A percentile compares a stretch with the other conserved stretches of the same genome.
Conservation (phyloP, 2,329 filamentous ascomycete genomes). For the Phialophora expanda region DNA sequence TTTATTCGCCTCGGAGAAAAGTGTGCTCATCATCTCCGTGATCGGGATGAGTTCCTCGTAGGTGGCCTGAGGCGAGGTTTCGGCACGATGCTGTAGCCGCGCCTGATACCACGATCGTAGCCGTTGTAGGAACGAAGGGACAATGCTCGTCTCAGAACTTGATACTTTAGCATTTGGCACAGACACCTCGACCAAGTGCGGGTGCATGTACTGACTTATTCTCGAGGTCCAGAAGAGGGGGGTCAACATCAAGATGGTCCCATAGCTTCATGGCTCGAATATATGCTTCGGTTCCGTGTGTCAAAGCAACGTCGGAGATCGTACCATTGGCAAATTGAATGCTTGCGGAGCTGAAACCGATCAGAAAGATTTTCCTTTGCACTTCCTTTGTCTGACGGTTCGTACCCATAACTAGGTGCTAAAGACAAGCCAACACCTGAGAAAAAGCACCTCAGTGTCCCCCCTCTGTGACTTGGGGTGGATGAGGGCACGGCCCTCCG, state of each 20-base stretch:
- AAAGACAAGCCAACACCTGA: slow-evolving; percentile 22
- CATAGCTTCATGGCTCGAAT: slow-evolving; percentile 18
- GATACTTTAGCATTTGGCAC: slow-evolving; percentile 12
- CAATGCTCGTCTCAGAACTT: slow-evolving; percentile 15
- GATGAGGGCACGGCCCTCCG: slow-evolving; percentile 10
- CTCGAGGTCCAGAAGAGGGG: neutral
- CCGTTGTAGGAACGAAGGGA: slow-evolving; percentile 10
- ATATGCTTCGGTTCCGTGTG: slow-evolving; percentile 18
- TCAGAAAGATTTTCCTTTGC: slow-evolving; percentile 11
- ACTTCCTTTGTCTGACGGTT: slow-evolving; percentile 1
- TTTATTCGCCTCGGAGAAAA: slow-evolving; percentile 19
- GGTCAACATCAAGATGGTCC: slow-evolving; percentile 11
- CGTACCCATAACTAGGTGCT: slow-evolving; percentile 20
- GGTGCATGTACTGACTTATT: slow-evolving; percentile 8
- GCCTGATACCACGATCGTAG: slow-evolving; percentile 17
- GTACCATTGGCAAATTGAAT: slow-evolving; percentile 22
- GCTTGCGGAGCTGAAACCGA: slow-evolving; percentile 16
- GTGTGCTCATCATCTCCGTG: slow-evolving; percentile 20
- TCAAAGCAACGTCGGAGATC: slow-evolving; percentile 17
- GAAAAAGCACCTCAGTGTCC: slow-evolving; percentile 6
- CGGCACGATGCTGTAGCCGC: neutral
- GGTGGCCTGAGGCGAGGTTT: slow-evolving; percentile 3
- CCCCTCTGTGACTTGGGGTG: neutral
- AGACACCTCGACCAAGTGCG: slow-evolving; percentile 14
- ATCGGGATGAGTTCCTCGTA: slow-evolving; percentile 17